These are phyloP conservation scores for Casuarina glauca DNA, from an alignment of 306 rosid genomes.

Conservation along the genomic window DNA sequence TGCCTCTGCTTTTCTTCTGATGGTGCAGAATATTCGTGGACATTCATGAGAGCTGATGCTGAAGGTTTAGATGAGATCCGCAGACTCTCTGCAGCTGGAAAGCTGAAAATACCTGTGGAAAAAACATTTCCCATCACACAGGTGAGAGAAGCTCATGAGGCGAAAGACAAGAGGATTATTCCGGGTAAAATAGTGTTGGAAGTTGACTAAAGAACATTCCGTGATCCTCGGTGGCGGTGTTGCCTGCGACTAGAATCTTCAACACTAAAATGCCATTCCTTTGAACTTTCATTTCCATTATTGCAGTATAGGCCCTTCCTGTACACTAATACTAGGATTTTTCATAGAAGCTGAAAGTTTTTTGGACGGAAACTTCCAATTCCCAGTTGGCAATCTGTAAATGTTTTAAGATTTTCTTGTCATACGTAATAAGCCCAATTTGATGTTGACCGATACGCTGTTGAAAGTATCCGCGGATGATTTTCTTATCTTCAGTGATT, in stretches of 20 bases:
- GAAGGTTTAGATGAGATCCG: conserved; percentile 81
- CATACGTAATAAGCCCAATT: neutral
- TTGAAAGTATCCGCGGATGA: no score
- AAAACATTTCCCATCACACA: conserved; percentile 78
- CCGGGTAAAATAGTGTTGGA: conserved; percentile 89
- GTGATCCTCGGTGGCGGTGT: conserved; percentile 8
- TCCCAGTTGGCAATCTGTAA: conserved; percentile 23
- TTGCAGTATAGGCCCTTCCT: conserved; percentile 26
- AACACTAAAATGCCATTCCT: conserved; percentile 24
- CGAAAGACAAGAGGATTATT: conserved; percentile 68
- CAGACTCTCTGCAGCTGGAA: conserved; percentile 75
- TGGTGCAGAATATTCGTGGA: conserved; percentile 83
- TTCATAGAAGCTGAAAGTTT: conserved; percentile 10
- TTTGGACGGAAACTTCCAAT: neutral
- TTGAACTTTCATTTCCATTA: conserved; percentile 13
- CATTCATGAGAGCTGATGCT: conserved; percentile 83
- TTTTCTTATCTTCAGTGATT: no score
- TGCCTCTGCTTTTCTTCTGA: conserved; percentile 15
- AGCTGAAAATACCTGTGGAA: conserved; percentile 79
- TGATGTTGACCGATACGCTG: neutral
- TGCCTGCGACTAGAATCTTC: conserved; percentile 11
- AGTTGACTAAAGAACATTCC: conserved; percentile 50
- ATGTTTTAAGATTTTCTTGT: conserved; percentile 4
- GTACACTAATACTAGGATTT: conserved; percentile 18
- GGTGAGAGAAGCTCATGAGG: conserved; percentile 87